Percentiles rank a stretch among this genome's conserved stretches.
Evolutionary conservation across 192 early-diverging fungal genomes (phyloP).

Genomic region (Phycomyces nitens): DNA sequence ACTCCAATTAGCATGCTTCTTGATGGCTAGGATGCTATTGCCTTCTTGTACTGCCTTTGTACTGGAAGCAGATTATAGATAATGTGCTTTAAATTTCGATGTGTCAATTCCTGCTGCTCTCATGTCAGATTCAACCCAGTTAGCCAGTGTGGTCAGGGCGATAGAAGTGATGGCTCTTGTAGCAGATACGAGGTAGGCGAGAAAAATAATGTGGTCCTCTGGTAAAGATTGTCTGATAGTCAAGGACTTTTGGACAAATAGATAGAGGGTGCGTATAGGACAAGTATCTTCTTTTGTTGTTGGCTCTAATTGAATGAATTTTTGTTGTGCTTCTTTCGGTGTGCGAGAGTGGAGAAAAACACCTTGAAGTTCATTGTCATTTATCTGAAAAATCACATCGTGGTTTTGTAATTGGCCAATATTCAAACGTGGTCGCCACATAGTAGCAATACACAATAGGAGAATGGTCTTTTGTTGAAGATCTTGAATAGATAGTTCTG

Average conservation of each 20-base stretch:
- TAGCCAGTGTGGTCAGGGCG: background rate
- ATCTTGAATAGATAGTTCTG: too few relatives aligned
- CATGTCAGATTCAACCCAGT: background rate
- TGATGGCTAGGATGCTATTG: too few relatives aligned
- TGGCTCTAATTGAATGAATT: too few relatives aligned
- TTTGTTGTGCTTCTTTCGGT: constrained; percentile 7
- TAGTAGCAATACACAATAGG: constrained; percentile 2
- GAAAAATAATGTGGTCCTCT: background rate
- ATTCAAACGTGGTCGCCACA: constrained; percentile 13
- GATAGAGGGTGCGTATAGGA: background rate
- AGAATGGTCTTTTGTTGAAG: constrained; percentile 4
- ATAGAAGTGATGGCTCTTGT: background rate
- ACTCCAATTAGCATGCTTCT: too few relatives aligned
- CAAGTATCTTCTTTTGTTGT: background rate
- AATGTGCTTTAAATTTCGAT: too few relatives aligned
- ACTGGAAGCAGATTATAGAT: too few relatives aligned
- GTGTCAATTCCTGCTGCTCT: too few relatives aligned
- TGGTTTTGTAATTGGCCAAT: constrained; percentile 7
- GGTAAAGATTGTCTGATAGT: background rate
- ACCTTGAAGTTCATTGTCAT: background rate
- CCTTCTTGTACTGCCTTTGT: too few relatives aligned
- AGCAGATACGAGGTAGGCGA: background rate
- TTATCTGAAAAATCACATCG: background rate
- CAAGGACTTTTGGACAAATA: too few relatives aligned
- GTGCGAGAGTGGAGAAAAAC: background rate